phyloP scores from a whole-genome alignment of 2,329 filamentous ascomycete species.

The Teratosphaeria viscida region DNA sequence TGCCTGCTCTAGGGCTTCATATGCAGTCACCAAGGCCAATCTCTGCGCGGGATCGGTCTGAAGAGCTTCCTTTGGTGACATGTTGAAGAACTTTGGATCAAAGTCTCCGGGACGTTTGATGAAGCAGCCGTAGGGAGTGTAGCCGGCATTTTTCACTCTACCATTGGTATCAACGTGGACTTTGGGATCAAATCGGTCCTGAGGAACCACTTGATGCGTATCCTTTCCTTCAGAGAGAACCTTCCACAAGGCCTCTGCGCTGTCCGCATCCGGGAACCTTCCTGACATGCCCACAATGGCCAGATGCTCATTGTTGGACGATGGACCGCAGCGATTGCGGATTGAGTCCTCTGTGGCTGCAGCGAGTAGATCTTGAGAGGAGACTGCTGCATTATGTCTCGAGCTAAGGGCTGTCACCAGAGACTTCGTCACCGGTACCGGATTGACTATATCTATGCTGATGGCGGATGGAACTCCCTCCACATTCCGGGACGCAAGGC shows the following conservation, averaged over 20 bases:
- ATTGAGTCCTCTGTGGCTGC: too few species aligned
- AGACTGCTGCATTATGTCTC: neutral
- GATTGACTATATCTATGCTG: neutral
- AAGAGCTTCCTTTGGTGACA: constrained; percentile 21
- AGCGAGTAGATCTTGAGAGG: neutral
- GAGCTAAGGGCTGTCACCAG: neutral
- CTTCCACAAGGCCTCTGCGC: constrained; percentile 10
- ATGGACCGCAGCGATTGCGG: neutral
- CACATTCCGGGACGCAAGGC: neutral
- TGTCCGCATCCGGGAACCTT: constrained; percentile 9
- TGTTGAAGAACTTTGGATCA: constrained; percentile 32
- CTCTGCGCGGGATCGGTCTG: neutral
- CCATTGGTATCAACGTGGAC: neutral
- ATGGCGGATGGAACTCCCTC: neutral
- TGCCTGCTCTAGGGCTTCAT: constrained; percentile 3
- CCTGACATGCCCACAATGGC: constrained; percentile 17
- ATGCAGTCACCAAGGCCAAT: neutral
- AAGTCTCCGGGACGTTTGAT: constrained; percentile 29
- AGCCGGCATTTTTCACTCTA: constrained; percentile 7
- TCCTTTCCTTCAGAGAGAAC: constrained; percentile 1
- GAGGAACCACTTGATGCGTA: neutral
- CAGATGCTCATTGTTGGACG: constrained; percentile 1
- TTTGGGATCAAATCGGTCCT: neutral
- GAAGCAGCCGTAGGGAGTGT: constrained; percentile 27
- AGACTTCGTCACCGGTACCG: neutral